phyloP scores from a whole-genome alignment of 2,329 filamentous ascomycete genomes.

The Calycina herbarum region DNA sequence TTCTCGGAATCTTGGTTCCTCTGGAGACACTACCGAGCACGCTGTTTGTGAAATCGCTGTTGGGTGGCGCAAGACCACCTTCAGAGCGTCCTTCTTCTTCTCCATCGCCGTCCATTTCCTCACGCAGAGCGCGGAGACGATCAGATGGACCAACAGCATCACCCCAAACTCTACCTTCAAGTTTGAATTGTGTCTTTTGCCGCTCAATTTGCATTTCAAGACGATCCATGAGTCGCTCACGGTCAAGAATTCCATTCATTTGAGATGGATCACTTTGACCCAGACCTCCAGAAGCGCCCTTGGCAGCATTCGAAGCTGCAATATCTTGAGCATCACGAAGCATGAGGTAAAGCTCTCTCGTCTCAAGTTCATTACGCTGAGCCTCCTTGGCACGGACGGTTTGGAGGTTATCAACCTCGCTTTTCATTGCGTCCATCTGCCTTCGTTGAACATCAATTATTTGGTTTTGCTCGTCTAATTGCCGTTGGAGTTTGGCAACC shows the following conservation, averaged over 20 bases:
- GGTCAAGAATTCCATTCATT: conserved; percentile 90
- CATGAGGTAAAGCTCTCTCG: conserved; percentile 96
- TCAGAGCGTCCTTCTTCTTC: conserved; percentile 36
- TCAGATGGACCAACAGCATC: conserved; percentile 84
- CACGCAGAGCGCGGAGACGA: conserved; percentile 83
- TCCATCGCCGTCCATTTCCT: conserved; percentile 81
- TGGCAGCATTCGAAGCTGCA: conserved; percentile 77
- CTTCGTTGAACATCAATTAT: conserved; percentile 87
- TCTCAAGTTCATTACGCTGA: conserved; percentile 93
- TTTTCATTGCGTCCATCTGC: conserved; percentile 84
- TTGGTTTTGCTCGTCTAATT: conserved; percentile 87
- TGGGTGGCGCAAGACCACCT: conserved; percentile 45
- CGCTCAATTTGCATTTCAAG: conserved; percentile 94
- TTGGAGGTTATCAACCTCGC: conserved; percentile 84
- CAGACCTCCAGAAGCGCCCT: conserved; percentile 52
- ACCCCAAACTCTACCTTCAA: conserved; percentile 90
- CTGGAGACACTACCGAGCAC: conserved; percentile 73
- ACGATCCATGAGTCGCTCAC: conserved; percentile 87
- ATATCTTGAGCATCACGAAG: conserved; percentile 95
- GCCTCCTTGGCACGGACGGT: conserved; percentile 84
- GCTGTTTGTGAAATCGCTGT: conserved; percentile 67
- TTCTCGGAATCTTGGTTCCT: conserved; percentile 55
- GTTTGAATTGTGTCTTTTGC: conserved; percentile 96
- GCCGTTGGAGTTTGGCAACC: conserved; percentile 87
- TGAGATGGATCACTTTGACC: conserved; percentile 68